Base-by-base conservation (phyloP, 2,329 filamentous ascomycete genomes). In the Cephalotrichum gorgonifer region DNA sequence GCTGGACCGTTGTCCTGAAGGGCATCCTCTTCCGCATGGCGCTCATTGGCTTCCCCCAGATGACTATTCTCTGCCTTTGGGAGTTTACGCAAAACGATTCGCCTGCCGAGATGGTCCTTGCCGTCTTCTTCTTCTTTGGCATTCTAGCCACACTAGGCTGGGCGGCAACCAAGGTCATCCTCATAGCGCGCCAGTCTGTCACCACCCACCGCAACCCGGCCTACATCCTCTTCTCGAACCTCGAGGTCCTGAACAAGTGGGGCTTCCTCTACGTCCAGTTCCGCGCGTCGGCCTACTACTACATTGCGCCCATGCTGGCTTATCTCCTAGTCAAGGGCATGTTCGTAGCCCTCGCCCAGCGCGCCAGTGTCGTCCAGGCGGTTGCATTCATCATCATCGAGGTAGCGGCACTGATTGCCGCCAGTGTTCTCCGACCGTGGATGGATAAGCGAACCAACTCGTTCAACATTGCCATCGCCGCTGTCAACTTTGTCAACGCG, bases 391-490 rank as follows among this genome's bases (percentile, higher is more conserved):
- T 97, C 38, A 73, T 96, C 52, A 81, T 96, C 50, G 91, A 97
- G 66, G 84, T 84, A 2, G 79, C 68, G 47, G 83, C 86, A 57
- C 75, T 97, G 50, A 85, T 95, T 57, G 81, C 70, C 22, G 82
- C 88, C 50, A 85, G 82, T 52, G 83, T 95, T 48, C 71, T 96
- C 56, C 83, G 88, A 52, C 91, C 91, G 17, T 97, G 88, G 85
- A 97, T 97, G 91, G 91, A 96, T 75, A 95, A 95, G 80, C 91
- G 90, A 71, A 95, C 88, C 53, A 97, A 96, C 67, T 83, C 84
- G 44, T 95, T 95, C 76, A 96, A 96, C 70, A 95, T 97, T 60
- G 79, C 88, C 52, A 96, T 96, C 59, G 85, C 82, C 54, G 85
- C 81, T 43, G 75, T 95, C 67, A 96, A 95, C 73, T 95, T 96